Evolutionary conservation across 139 green algal species (phyloP).

Genomic region (Tetraselmis striata): DNA sequence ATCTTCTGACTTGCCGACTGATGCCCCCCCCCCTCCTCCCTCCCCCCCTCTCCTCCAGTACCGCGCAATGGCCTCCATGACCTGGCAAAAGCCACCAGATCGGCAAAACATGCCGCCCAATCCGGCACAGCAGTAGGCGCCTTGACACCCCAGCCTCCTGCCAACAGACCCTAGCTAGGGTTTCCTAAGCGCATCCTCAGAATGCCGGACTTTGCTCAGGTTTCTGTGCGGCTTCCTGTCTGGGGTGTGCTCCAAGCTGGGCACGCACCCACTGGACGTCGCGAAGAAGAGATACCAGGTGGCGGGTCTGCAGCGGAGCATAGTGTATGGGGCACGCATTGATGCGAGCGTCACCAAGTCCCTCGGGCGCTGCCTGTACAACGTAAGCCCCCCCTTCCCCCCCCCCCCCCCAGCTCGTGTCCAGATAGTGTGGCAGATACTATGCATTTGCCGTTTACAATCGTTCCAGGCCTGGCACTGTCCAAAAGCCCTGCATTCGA

Average conservation of each 20-base stretch:
- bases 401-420: no score
- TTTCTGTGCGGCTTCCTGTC: slow-evolving; percentile 71
- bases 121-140: background rate
- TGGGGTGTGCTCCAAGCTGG: slow-evolving; percentile 80
- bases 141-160: background rate
- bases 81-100: background rate
- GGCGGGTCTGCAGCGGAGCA: slow-evolving; percentile 55
- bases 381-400: slow-evolving; percentile 21
- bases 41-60: background rate
- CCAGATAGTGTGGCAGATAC: no score
- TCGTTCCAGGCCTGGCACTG: no score
- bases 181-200: background rate
- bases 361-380: slow-evolving; percentile 42
- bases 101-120: background rate
- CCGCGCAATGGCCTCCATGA: background rate
- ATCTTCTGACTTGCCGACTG: background rate
- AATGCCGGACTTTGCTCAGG: background rate
- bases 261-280: slow-evolving; percentile 90
- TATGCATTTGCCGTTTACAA: no score
- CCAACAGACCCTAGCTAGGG: background rate
- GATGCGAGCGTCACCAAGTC: slow-evolving; percentile 34
- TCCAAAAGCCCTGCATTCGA: no score
- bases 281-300: slow-evolving; percentile 96
- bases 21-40: background rate
- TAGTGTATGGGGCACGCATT: slow-evolving; percentile 69